These are phyloP conservation scores for Wickerhamiella qilinensis DNA, from an alignment of 805 yeast species.

Conservation along the genomic window DNA sequence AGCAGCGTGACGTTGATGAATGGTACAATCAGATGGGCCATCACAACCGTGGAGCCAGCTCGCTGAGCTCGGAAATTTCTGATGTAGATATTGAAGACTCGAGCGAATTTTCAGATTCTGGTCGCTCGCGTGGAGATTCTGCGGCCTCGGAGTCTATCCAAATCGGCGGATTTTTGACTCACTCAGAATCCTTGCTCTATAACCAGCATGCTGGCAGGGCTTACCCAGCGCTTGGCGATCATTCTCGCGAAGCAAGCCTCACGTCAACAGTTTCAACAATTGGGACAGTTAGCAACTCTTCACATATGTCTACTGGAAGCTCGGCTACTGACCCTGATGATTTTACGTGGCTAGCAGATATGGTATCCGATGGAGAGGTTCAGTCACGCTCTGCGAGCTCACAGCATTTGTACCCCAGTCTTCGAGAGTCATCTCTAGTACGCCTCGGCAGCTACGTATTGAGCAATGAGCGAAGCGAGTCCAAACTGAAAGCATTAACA, in stretches of 20 bases:
- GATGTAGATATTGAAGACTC: constrained; percentile 1
- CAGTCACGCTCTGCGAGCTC: constrained; percentile 4
- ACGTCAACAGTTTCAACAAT: background rate
- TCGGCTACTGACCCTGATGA: constrained; percentile 11
- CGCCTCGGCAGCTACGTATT: constrained; percentile 18
- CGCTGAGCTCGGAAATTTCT: constrained; percentile 10
- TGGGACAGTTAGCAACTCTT: background rate
- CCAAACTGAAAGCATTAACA: too few species aligned
- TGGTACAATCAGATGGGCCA: constrained; percentile 18
- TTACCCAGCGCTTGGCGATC: constrained; percentile 8
- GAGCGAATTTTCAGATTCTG: background rate
- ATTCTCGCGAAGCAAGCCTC: background rate
- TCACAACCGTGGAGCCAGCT: constrained; percentile 15
- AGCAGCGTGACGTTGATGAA: constrained; percentile 21
- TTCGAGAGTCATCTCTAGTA: constrained; percentile 21
- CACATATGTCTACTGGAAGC: background rate
- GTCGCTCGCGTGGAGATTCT: background rate
- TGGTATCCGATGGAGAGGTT: constrained; percentile 17
- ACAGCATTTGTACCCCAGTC: constrained; percentile 17
- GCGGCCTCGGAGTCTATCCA: constrained; percentile 10
- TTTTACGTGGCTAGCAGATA: constrained; percentile 20
- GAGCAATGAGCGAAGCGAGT: constrained; percentile 5
- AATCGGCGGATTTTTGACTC: constrained; percentile 14
- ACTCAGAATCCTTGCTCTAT: constrained; percentile 11
- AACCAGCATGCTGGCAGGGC: constrained; percentile 14